Evolutionary conservation across 2,329 filamentous ascomycete genomes (phyloP), one percentile per base, ranked within the genome.

Genomic region (Lasiodiplodia sp.): DNA sequence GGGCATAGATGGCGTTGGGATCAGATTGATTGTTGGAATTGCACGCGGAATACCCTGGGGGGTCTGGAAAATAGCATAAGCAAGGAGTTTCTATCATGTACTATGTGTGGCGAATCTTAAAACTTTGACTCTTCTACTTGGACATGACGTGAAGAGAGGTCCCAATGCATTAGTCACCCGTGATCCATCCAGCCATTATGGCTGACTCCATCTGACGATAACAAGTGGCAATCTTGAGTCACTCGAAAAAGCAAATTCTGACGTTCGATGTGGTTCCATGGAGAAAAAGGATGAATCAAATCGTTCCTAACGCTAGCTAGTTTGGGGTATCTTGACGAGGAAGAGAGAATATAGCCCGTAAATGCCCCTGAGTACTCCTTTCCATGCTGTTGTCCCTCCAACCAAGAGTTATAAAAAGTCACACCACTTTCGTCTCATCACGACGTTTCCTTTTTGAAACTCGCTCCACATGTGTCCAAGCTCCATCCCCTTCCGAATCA

Each of bases 291-390:
- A 38, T 21, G 11, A 14, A 21, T 38, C 31, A 18, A 28, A 52
- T n/a, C 31, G 25, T 64, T 51, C 34, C 58, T 49, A 52, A 64
- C n/a, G 31, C 60, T 64, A 64, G 18, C 31, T 34, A 7, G 37
- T 18, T 28, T 12, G 60, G 58, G 60, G 60, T 64, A 64, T 64
- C 60, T 64, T 52, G 18, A n/a, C 23, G 23, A 38, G 28, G 37
- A 51, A 34, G 34, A 11, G 28, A 52, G 51, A 51, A 7, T 40
- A 40, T 23, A 3, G 28, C 34, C 38, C 23, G 21, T 21, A 28
- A 47, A 60, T 47, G 37, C 57, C 57, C 37, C n/a, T 60, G 37
- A 60, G 40, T 62, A 62, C 58, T 62, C 58, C 58, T 62, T 51
- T 62, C 23, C 16, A 62, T 62, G 58, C 58, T 49, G 16, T 51